phyloP scores from a whole-genome alignment of 1,139 yeast genomes.

The Candida tropicalis region DNA sequence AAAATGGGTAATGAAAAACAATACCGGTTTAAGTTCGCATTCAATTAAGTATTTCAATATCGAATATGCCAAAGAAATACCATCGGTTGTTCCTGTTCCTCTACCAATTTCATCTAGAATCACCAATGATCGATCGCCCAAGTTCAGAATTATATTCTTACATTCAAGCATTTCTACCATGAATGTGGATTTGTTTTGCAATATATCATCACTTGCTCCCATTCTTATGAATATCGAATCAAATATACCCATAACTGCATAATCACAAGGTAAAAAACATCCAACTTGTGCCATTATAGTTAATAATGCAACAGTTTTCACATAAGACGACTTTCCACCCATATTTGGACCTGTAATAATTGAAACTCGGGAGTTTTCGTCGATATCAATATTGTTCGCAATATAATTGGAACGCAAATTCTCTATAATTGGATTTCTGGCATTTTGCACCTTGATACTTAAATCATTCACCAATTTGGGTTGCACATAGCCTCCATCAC shows the following conservation, averaged over 20 bases:
- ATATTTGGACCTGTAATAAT: slow-evolving; percentile 65
- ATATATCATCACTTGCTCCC: slow-evolving; percentile 76
- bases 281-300: slow-evolving; percentile 58
- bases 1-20: slow-evolving; percentile 85
- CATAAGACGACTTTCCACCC: slow-evolving; percentile 79
- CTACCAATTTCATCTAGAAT: slow-evolving; percentile 87
- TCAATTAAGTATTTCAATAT: slow-evolving; percentile 66
- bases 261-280: slow-evolving; percentile 42
- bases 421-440: slow-evolving; percentile 84
- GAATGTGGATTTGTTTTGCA: slow-evolving; percentile 72
- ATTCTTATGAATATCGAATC: slow-evolving; percentile 59
- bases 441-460: slow-evolving; percentile 53
- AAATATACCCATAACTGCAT: slow-evolving; percentile 57
- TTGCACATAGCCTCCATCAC: slow-evolving; percentile 48
- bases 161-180: slow-evolving; percentile 76
- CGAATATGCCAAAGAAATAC: slow-evolving; percentile 82
- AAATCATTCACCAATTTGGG: slow-evolving; percentile 58
- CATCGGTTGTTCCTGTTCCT: slow-evolving; percentile 89
- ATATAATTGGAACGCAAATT: slow-evolving; percentile 56
- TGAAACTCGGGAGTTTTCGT: slow-evolving; percentile 48
- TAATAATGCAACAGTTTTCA: slow-evolving; percentile 61
- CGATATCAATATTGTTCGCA: slow-evolving; percentile 65
- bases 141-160: slow-evolving; percentile 50
- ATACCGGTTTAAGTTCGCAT: slow-evolving; percentile 49
- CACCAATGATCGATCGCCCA: slow-evolving; percentile 55